These are phyloP conservation scores for Amanita inopinata DNA, from an alignment of 768 basidiomycete species.

Conservation along the genomic window DNA sequence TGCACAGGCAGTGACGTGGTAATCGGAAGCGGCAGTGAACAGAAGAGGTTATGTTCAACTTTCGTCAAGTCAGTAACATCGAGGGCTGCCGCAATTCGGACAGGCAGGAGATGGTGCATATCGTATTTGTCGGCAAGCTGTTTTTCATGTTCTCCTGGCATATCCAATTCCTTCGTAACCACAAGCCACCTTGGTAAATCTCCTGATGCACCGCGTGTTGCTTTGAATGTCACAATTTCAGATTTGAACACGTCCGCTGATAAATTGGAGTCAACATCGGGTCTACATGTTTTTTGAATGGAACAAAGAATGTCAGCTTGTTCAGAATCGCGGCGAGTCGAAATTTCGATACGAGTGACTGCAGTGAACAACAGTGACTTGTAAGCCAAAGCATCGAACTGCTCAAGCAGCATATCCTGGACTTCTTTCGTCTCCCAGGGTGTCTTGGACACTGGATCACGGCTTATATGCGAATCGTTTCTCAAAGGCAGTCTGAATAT, in stretches of 20 bases:
- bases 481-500: constrained; percentile 38
- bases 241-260: not conserved
- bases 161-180: not conserved
- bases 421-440: constrained; percentile 18
- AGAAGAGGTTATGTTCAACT: constrained; percentile 25
- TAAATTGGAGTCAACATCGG: not conserved
- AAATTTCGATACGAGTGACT: constrained; percentile 20
- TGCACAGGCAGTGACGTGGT: constrained; percentile 33
- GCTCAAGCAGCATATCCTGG: constrained; percentile 18
- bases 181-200: constrained; percentile 1
- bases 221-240: not conserved
- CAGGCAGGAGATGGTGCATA: constrained; percentile 21
- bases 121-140: constrained; percentile 4
- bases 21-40: constrained; percentile 33
- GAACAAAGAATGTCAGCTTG: constrained; percentile 15
- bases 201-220: not conserved
- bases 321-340: constrained; percentile 14
- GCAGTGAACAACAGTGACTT: constrained; percentile 34
- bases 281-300: constrained; percentile 15
- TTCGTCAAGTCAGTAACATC: constrained; percentile 7
- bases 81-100: constrained; percentile 23
- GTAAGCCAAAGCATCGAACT: constrained; percentile 22
- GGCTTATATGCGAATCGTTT: constrained; percentile 15
- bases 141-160: not conserved
- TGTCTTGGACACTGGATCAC: constrained; percentile 15